Conservation (phyloP, 1,284 basidiomycete genomes). For the Ustilago sp. region DNA sequence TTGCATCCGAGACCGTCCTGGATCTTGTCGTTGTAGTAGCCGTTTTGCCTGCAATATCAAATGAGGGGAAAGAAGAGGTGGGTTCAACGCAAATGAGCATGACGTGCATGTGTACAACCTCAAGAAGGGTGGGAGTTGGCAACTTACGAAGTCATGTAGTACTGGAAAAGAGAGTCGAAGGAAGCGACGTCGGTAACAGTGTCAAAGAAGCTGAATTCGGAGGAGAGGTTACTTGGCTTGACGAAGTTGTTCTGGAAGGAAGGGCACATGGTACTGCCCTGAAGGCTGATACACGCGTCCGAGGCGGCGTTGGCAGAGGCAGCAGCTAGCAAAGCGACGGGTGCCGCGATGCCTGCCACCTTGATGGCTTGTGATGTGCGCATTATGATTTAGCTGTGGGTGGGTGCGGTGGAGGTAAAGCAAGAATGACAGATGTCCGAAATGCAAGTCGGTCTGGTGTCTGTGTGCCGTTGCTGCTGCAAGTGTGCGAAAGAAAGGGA, state of each 20-base stretch:
- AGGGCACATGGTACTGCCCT: constrained; percentile 56
- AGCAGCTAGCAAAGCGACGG: constrained; percentile 33
- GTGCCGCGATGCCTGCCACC: constrained; percentile 35
- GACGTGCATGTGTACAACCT: background rate
- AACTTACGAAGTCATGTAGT: constrained; percentile 68
- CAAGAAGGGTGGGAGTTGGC: no score
- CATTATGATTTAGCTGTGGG: constrained; percentile 23
- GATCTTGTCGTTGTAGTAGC: constrained; percentile 64
- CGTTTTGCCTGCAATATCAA: constrained; percentile 40
- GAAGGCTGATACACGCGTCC: constrained; percentile 54
- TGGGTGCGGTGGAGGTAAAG: background rate
- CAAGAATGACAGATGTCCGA: background rate
- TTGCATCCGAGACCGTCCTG: constrained; percentile 57
- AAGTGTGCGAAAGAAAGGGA: constrained; percentile 9
- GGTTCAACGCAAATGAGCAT: background rate
- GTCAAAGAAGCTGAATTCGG: constrained; percentile 68
- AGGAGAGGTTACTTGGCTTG: constrained; percentile 69
- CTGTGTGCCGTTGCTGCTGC: background rate
- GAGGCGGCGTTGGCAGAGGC: constrained; percentile 36
- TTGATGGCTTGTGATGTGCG: constrained; percentile 38
- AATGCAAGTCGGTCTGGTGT: background rate
- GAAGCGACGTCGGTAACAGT: constrained; percentile 69
- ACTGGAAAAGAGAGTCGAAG: constrained; percentile 70
- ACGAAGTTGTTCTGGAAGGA: constrained; percentile 64
- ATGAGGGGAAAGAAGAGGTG: background rate